phyloP scores from a whole-genome alignment of 2,329 filamentous ascomycete genomes.

The Penicillium vulpinum region DNA sequence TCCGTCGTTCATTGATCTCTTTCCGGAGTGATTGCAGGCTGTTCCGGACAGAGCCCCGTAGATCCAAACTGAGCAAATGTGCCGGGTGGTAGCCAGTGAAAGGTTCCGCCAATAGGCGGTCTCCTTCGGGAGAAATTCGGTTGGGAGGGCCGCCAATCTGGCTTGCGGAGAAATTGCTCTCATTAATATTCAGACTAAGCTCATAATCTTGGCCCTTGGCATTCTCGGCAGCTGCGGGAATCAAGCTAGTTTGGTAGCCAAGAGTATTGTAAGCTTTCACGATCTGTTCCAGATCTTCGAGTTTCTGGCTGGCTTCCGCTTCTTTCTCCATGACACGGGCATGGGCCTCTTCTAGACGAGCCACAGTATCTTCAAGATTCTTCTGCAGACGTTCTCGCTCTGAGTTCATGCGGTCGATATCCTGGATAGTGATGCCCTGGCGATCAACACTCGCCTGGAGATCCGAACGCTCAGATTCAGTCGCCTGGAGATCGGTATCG shows the following conservation, averaged over 20 bases:
- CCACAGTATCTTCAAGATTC: slow-evolving; percentile 73
- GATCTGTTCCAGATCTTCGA: slow-evolving; percentile 88
- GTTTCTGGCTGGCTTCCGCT: slow-evolving; percentile 75
- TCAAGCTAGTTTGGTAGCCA: slow-evolving; percentile 89
- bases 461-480: slow-evolving; percentile 75
- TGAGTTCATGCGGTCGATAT: slow-evolving; percentile 98
- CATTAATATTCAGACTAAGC: slow-evolving; percentile 76
- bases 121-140: slow-evolving; percentile 56
- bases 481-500: slow-evolving; percentile 70
- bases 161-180: slow-evolving; percentile 73
- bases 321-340: slow-evolving; percentile 82
- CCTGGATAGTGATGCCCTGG: slow-evolving; percentile 92
- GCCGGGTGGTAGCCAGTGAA: slow-evolving; percentile 86
- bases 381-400: slow-evolving; percentile 93
- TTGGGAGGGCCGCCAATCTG: slow-evolving; percentile 52
- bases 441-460: slow-evolving; percentile 86
- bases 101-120: slow-evolving; percentile 78
- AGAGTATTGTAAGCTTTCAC: slow-evolving; percentile 92
- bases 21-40: slow-evolving; percentile 77
- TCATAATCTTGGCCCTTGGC: slow-evolving; percentile 85
- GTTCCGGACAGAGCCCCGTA: slow-evolving; percentile 77
- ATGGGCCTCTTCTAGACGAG: slow-evolving; percentile 81
- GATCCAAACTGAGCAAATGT: slow-evolving; percentile 83
- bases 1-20: slow-evolving; percentile 87
- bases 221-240: slow-evolving; percentile 79